Evolutionary conservation across 345 rosid species (phyloP), one percentile per base, ranked within the genome.

Genomic region (Pseudoturritis turrita): DNA sequence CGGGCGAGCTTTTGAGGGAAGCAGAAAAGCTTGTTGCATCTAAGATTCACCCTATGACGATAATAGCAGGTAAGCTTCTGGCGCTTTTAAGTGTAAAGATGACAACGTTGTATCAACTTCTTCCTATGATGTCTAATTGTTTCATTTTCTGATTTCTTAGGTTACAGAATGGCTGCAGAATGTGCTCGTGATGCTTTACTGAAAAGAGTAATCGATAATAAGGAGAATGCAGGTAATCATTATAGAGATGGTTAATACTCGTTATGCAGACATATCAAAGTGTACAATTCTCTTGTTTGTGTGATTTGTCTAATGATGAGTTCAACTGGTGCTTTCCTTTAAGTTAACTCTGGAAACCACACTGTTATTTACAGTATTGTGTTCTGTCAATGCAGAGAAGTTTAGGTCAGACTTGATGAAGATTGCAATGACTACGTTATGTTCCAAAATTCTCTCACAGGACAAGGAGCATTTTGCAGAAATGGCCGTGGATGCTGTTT

Each of bases 21-120:
- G 98, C 98, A 18, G 98, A 94, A 46, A 94, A 91, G 89, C 83
- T 94, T 41, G 82, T 91, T 57, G 88, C 88, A 25, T 72, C 98
- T 25, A 94, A 94, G 86, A 91, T 94, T 78, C 98, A 94, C 70
- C 98, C 98, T 8, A 94, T 94, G 97, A 94, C 98, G 3, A 91
- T 94, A 13, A 91, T 91, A 68, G 82, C 95, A 71, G 98, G 98
- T 89, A 23, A 1, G 62, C 26, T 35, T 56, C 49, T 63, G 3
- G 11, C 7, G 2, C 35, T 22, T 29, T 50, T 8, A 12, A 43
- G 22, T 18, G 31, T 41, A 1, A 4, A 41, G 9, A 41, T 41
- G 52, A 5, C 21, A 0, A 19, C 6, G 3, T 51, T 29, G 15
- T 43, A 10, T 58, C 6, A 3, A 44, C 59, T 71, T 65, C 1